Evolutionary conservation across 768 basidiomycete genomes (phyloP).

Genomic region (Lactarius hengduanensis): DNA sequence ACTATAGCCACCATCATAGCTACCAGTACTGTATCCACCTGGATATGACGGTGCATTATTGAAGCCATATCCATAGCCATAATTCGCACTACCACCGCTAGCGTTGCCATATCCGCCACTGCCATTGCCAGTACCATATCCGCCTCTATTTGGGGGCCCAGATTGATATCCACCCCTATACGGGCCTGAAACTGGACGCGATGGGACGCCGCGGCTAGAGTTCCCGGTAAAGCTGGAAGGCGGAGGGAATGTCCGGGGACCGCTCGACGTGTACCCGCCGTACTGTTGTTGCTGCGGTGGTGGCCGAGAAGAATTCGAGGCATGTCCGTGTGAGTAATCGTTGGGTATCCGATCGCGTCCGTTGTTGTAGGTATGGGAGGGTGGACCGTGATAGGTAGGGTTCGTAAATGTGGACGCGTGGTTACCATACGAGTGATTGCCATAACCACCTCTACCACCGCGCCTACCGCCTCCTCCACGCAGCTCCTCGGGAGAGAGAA

Average conservation of each 20-base stretch:
- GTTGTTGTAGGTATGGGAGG: conserved; percentile 24
- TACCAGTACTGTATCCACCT: conserved; percentile 15
- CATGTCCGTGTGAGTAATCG: conserved; percentile 27
- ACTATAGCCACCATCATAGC: conserved; percentile 31
- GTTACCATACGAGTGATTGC: conserved; percentile 20
- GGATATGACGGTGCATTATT: conserved; percentile 20
- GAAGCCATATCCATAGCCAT: conserved; percentile 38
- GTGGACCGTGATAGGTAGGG: conserved; percentile 14
- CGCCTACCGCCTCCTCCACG: conserved; percentile 53
- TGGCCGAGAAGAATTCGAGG: conserved; percentile 33
- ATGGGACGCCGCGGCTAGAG: conserved; percentile 21
- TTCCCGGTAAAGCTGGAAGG: conserved; percentile 11
- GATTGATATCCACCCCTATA: conserved; percentile 30
- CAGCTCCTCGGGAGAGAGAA: conserved; percentile 67
- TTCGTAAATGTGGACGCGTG: conserved; percentile 16
- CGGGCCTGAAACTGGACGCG: conserved; percentile 15
- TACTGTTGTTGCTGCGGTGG: conserved; percentile 30
- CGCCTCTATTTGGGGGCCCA: conserved; percentile 35
- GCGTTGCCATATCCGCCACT: conserved; percentile 35
- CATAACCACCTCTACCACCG: conserved; percentile 42
- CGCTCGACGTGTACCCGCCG: conserved; percentile 35
- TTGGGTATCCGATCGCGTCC: conserved; percentile 31
- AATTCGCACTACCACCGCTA: conserved; percentile 35
- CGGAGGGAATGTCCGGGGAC: conserved; percentile 20
- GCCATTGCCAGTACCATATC: conserved; percentile 34